Base-by-base conservation (phyloP, 176 grass and related monocot genomes). In the Avena sativa region DNA sequence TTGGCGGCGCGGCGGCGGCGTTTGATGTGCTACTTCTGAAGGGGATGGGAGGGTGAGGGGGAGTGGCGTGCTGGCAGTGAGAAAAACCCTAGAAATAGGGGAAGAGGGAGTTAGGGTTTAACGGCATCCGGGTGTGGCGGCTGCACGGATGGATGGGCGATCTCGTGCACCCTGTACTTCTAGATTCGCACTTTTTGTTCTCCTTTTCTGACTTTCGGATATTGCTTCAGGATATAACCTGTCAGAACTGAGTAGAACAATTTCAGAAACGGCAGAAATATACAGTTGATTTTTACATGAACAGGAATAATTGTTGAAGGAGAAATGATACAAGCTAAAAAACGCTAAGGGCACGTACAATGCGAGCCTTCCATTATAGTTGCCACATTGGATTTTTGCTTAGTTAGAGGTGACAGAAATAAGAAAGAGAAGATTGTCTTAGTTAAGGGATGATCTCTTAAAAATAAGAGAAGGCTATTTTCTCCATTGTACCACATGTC, bases 21-120 rank as follows among this genome's bases (percentile, higher is more conserved):
- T 40, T 30, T 61, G 79, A 60, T 71, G 63, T 81, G 73, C 8
- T 77, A 74, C 40, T 85, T 56, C 64, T 84, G 52, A 59, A 78
- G 57, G 66, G 53, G 47, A 65, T 21, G 34, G 79, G 69, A 77
- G 5, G 30, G 36, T 57, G 34, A n/a, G 17, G 65, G 72, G 28
- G 59, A 66, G 34, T 30, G 82, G 68, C 3, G 47, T 36, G 38
- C 25, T 83, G 58, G 30, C 66, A 50, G 87, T 76, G 81, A 81
- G 84, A 53, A 93, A 96, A 92, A 92, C 91, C 91, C 91, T 96
- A 96, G 89, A 90, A 91, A 87, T 89, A 91, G 87, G 51, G 78
- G n/a, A 68, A 36, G 36, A 51, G 14, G 55, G 57, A 34, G 69
- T 62, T 85, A 81, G 90, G 90, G 87, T 87, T 87, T 89, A 89